Conservation (phyloP, 345 rosid genomes). For the Balakata baccata region DNA sequence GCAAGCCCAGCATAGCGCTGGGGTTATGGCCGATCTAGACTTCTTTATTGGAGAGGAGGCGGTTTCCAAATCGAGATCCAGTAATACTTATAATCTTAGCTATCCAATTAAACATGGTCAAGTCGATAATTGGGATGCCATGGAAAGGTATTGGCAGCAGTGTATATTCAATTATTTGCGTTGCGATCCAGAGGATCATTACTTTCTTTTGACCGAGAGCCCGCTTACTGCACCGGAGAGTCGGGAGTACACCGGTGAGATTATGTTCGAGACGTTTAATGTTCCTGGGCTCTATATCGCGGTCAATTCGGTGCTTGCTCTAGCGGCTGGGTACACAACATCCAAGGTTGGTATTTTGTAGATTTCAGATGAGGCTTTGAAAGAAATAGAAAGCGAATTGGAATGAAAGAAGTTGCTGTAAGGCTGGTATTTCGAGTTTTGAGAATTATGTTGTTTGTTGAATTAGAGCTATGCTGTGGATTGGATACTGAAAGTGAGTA, state of each 20-base stretch:
- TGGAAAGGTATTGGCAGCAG: constrained; percentile 99
- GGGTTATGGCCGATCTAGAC: constrained; percentile 96
- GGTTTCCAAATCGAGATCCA: constrained; percentile 61
- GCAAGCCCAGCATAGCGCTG: constrained; percentile 85
- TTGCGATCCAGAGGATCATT: constrained; percentile 98
- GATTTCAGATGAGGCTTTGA: background rate
- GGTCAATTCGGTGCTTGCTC: constrained; percentile 97
- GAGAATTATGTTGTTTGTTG: background rate
- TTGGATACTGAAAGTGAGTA: background rate
- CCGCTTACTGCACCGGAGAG: constrained; percentile 97
- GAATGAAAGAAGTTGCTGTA: background rate
- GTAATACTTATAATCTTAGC: constrained; percentile 66
- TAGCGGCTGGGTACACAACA: constrained; percentile 95
- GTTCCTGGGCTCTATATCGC: constrained; percentile 93
- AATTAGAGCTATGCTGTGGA: background rate
- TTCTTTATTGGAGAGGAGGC: constrained; percentile 93
- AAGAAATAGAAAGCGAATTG: background rate
- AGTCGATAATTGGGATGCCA: constrained; percentile 94
- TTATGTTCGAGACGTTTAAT: constrained; percentile 92
- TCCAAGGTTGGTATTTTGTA: constrained; percentile 60
- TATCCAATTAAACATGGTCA: constrained; percentile 88
- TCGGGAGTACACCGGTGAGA: constrained; percentile 91
- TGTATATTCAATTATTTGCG: constrained; percentile 85
- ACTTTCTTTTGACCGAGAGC: constrained; percentile 89
- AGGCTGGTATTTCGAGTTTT: background rate